Evolutionary conservation across 2,329 filamentous ascomycete species (phyloP).

Genomic region (Fusarium stilboides): DNA sequence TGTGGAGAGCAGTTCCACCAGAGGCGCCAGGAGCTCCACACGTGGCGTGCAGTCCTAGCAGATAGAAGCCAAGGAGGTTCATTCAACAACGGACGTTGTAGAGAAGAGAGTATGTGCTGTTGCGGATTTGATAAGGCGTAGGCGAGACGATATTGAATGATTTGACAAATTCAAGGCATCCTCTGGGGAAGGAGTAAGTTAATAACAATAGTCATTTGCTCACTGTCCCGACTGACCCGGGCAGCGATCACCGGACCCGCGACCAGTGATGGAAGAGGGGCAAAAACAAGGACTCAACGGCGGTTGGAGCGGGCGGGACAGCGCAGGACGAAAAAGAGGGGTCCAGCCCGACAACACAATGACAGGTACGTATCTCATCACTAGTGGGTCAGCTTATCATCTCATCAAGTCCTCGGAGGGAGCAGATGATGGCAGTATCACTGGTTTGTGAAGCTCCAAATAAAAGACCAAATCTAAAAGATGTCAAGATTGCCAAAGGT

Average conservation of each 20-base stretch:
- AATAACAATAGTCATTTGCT: conserved; percentile 44
- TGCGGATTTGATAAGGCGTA: not conserved
- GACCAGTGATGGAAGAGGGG: conserved; percentile 46
- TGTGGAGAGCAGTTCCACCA: conserved; percentile 30
- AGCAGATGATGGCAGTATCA: not conserved
- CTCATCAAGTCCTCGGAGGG: not conserved
- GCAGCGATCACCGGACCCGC: conserved; percentile 49
- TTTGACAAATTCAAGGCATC: not conserved
- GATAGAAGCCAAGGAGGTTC: conserved; percentile 5
- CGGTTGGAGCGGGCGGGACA: conserved; percentile 22
- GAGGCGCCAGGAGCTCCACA: conserved; percentile 32
- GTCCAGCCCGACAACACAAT: not conserved
- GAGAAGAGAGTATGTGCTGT: not conserved
- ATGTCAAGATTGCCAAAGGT: too few relatives aligned
- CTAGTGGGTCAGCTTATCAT: conserved; percentile 4
- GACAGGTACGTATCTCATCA: conserved; percentile 32
- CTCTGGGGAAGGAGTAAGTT: not conserved
- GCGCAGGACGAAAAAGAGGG: conserved; percentile 29
- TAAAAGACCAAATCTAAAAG: not conserved
- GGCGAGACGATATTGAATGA: not conserved
- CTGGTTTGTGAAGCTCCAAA: not conserved
- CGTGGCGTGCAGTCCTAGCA: conserved; percentile 29
- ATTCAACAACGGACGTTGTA: conserved; percentile 1
- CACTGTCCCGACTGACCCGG: conserved; percentile 44
- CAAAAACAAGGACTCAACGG: conserved; percentile 23